Conservation (phyloP, 805 yeast species). For the Hanseniaspora lindneri region DNA sequence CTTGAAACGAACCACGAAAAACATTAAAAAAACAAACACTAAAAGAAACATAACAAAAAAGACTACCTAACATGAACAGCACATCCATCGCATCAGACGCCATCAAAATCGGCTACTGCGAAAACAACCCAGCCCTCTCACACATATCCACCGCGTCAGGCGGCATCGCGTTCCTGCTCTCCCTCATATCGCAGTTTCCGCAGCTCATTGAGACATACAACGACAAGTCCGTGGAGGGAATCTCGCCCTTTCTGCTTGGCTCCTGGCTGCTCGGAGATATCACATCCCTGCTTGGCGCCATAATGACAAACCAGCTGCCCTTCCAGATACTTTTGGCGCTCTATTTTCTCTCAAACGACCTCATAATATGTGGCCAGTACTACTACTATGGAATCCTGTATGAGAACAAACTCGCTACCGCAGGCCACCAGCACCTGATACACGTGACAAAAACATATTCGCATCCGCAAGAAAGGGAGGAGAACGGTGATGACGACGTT, state of each 20-base stretch:
- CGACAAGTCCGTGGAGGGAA: slow-evolving; percentile 49
- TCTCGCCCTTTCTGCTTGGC: slow-evolving; percentile 41
- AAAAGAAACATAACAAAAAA: no score
- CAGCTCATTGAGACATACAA: slow-evolving; percentile 45
- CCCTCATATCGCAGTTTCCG: slow-evolving; percentile 43
- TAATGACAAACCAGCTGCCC: slow-evolving; percentile 64
- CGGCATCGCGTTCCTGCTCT: slow-evolving; percentile 36
- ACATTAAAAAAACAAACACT: no score
- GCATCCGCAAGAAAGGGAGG: background rate
- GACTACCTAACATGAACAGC: background rate
- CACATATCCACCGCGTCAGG: slow-evolving; percentile 32
- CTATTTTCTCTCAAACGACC: slow-evolving; percentile 65
- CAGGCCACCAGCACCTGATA: slow-evolving; percentile 28
- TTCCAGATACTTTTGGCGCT: slow-evolving; percentile 64
- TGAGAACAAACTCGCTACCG: slow-evolving; percentile 26
- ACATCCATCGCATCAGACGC: background rate
- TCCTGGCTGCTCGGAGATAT: slow-evolving; percentile 37
- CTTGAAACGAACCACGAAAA: no score
- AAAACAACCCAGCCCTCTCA: slow-evolving; percentile 20
- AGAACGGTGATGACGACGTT: background rate
- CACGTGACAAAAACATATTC: slow-evolving; percentile 12
- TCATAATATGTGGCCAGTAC: slow-evolving; percentile 56
- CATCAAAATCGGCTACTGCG: slow-evolving; percentile 11
- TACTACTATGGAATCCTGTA: slow-evolving; percentile 44
- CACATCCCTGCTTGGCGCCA: slow-evolving; percentile 53